Base-by-base conservation (phyloP, 805 yeast genomes). In the Ogataea angusta region DNA sequence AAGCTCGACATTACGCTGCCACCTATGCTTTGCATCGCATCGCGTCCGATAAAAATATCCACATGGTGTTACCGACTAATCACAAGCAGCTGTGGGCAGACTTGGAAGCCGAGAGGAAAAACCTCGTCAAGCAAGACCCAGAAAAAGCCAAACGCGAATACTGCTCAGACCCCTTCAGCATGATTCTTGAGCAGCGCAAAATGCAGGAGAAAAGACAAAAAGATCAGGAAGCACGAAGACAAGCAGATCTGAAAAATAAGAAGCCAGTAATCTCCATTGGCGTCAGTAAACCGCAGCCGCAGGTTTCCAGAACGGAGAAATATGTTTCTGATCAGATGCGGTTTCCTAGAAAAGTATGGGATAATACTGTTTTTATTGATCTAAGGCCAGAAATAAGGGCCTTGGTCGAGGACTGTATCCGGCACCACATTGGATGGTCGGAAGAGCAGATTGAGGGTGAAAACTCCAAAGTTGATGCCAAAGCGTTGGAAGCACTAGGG, bases 1-100 rank as follows among this genome's bases (percentile, higher is more conserved):
- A 90, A 52, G 96, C 98, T 1, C 73, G 96, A 34, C 95, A 90
- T 59, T 73, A 75, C 53, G 89, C 91, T 0, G 97, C 99, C 0
- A 89, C 97, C 0, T 86, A 83, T 49, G 93, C 91, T 0, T 62
- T 91, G 46, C 90, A 80, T 58, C 69, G 95, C 25, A 72, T 91
- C 14, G 81, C 90, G 26, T 85, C 80, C 45, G 82, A 81, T 51
- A 89, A 89, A 52, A 89, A 87, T 57, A 60, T 91, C 62, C 85
- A 85, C 45, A 81, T 90, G 90, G 82, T 88, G 54, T 69, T 91
- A 10, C 98, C 98, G 0, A 77, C 82, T 3, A 79, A 82, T 23
- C 95, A 87, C 58, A 79, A 87, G 48, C 76, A 76, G 35, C 68
- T 86, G 19, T 91, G 98, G 98, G 61, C 70, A 16, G 78, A 75